A percentile compares a stretch with the other conserved stretches of the same genome.
Conservation (phyloP, 2,329 filamentous ascomycete genomes). For the Cryphonectria parasitica region DNA sequence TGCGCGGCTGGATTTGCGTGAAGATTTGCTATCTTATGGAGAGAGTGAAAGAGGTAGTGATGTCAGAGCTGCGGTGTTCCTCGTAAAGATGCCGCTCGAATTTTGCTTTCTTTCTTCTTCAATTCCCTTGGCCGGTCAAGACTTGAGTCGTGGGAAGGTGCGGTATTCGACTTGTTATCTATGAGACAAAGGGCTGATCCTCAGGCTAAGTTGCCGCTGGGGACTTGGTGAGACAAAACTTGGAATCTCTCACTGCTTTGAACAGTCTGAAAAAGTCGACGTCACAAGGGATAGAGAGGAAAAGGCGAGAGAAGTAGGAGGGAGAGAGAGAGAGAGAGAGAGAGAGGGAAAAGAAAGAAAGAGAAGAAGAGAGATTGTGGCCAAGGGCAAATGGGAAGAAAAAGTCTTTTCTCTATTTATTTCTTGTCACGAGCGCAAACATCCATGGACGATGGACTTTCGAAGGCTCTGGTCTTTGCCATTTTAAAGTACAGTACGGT, state of each 20-base stretch:
- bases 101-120: not conserved
- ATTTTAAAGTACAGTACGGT: not conserved
- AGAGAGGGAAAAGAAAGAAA: not conserved
- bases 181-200: slow-evolving; percentile 1
- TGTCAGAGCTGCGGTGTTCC: not conserved
- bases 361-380: not conserved
- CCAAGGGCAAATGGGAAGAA: not conserved
- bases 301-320: too few relatives aligned
- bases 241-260: not conserved
- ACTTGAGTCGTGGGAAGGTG: slow-evolving; percentile 1
- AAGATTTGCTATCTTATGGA: not conserved
- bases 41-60: not conserved
- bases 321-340: not conserved
- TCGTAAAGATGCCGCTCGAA: not conserved
- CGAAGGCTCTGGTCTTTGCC: not conserved
- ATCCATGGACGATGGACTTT: not conserved
- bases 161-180: not conserved
- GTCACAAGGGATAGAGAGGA: not conserved
- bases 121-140: not conserved
- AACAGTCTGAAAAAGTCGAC: not conserved
- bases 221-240: slow-evolving; percentile 2
- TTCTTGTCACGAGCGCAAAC: not conserved
- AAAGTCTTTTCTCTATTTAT: not conserved
- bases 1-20: not conserved
- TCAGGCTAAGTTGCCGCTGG: slow-evolving; percentile 4